phyloP scores from a whole-genome alignment of 768 basidiomycete genomes.

The Mycena crocata region DNA sequence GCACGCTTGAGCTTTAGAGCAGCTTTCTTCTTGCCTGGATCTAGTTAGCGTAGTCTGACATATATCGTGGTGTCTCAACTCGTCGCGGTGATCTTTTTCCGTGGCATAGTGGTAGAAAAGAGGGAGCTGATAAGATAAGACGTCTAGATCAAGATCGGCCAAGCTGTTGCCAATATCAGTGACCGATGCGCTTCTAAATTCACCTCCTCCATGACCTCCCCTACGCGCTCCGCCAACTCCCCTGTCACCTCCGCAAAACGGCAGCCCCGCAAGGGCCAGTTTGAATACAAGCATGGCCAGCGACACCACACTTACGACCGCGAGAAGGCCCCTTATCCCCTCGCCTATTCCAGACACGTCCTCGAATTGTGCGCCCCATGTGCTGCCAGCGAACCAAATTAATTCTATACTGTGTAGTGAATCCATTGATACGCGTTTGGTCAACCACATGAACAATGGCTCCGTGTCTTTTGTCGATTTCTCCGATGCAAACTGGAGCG shows the following conservation, averaged over 20 bases:
- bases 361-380: conserved; percentile 69
- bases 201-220: conserved; percentile 35
- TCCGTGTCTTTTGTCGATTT: conserved; percentile 74
- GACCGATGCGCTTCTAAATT: background rate
- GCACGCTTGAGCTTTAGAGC: conserved; percentile 85
- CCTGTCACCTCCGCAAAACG: conserved; percentile 51
- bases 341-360: conserved; percentile 75
- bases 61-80: too few relatives aligned
- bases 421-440: conserved; percentile 63
- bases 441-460: conserved; percentile 57
- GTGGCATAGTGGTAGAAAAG: too few relatives aligned
- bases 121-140: too few relatives aligned
- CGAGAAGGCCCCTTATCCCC: conserved; percentile 85
- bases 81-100: too few relatives aligned
- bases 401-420: conserved; percentile 52
- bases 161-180: background rate
- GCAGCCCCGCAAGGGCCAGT: conserved; percentile 59
- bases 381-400: background rate
- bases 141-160: too few relatives aligned
- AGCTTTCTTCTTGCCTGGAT: conserved; percentile 71
- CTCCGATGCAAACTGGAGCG: conserved; percentile 45
- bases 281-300: conserved; percentile 69
- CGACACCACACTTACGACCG: conserved; percentile 75
- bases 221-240: conserved; percentile 35
- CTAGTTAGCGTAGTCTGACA: too few relatives aligned